Base-by-base conservation (phyloP, 371 early-diverging fungal genomes). In the Rhizopus delemar region DNA sequence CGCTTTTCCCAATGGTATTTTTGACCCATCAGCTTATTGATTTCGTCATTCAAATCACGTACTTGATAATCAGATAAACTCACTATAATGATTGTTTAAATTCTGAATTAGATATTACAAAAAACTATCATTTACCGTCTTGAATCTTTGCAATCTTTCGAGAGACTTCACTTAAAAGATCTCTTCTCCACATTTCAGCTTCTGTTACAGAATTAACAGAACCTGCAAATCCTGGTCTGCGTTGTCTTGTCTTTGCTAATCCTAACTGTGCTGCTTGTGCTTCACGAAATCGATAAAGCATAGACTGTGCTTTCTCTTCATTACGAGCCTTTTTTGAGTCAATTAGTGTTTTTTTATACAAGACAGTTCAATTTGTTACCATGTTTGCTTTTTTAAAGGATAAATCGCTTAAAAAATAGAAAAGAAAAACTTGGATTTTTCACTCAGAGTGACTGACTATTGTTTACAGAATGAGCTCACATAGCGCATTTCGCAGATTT, bases 221-320 rank as follows among this genome's bases (percentile, higher is more conserved):
- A 1, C 91, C 83, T 28, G 93, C 90, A 32, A 88, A 78, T 29
- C 77, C 86, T 1, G 97, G 96, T 54, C 96, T 82, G 61, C 86
- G 82, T 46, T 89, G 86, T 55, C 80, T 71, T 32, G 73, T 69
- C 52, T 80, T 68, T 41, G 80, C 70, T 55, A 90, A 73, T 16
- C 96, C 96, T n/a, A 89, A 70, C 65, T 95, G 93, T 13, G 90
- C 87, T 50, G 86, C 88, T 73, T 95, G 93, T 29, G 95, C 95
- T 68, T 93, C 94, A 62, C 96, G 91, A 79, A 96, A 97, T 59
- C 97, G 92, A 74, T 93, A 93, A 33, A 97, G 86, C 96, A 96
- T 96, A 43, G 98, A 96, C 87, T 97, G 94, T 28, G 96, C 96
- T 72, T 97, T 97, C 66, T 97, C 97, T 81, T 96, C 92, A 78